A percentile compares a stretch with the other conserved stretches of the same genome.
Conservation (phyloP, 2,329 filamentous ascomycete species). For the Cercospora janseana region DNA sequence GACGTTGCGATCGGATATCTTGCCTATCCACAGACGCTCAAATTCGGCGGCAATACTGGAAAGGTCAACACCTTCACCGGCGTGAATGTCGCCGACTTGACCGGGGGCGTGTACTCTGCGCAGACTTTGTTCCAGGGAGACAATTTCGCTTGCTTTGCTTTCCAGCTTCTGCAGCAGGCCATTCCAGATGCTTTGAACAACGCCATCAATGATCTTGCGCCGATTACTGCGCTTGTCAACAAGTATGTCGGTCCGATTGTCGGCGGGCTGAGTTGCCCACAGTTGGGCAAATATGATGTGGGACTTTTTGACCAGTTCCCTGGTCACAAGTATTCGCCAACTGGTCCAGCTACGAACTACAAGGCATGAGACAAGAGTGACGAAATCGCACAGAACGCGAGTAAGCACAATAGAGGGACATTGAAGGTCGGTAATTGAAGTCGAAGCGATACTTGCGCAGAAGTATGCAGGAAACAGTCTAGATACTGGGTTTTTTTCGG, state of each 20-base stretch:
- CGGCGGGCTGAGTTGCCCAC: slow-evolving; percentile 26
- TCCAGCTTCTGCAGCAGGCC: slow-evolving; percentile 36
- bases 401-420: too few species aligned
- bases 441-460: too few species aligned
- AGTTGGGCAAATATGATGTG: slow-evolving; percentile 22
- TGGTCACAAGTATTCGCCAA: slow-evolving; percentile 29
- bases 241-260: slow-evolving; percentile 24
- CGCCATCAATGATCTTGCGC: slow-evolving; percentile 18
- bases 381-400: too few species aligned
- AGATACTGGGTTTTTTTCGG: too few species aligned
- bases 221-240: slow-evolving; percentile 25
- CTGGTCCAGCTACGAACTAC: slow-evolving; percentile 30
- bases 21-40: slow-evolving; percentile 22
- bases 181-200: slow-evolving; percentile 31
- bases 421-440: too few species aligned
- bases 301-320: slow-evolving; percentile 30
- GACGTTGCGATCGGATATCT: slow-evolving; percentile 21
- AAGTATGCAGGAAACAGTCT: too few species aligned
- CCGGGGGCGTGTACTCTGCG: slow-evolving; percentile 44
- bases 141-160: slow-evolving; percentile 25
- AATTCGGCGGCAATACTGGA: slow-evolving; percentile 39
- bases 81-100: slow-evolving; percentile 39
- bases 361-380: slow-evolving; percentile 3
- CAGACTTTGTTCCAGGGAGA: slow-evolving; percentile 21
- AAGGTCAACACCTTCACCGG: slow-evolving; percentile 38